Evolutionary conservation across 139 green algal species (phyloP).

Genomic region (Pycnococcus provasolii): DNA sequence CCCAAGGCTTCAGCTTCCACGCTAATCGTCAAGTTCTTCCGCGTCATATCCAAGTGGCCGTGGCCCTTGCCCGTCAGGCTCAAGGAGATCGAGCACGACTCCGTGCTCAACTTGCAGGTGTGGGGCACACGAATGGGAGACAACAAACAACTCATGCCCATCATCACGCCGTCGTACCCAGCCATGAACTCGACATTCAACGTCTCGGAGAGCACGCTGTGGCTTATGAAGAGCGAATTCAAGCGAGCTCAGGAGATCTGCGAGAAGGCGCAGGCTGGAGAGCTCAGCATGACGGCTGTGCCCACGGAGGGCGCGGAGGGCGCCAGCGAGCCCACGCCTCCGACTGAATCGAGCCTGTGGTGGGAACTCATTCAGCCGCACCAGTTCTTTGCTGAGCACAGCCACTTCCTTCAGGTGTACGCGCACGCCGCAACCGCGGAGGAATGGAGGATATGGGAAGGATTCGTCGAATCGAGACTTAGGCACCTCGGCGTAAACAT

Average conservation of each 20-base stretch:
- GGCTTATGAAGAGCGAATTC: conserved; percentile 63
- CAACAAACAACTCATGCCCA: conserved; percentile 83
- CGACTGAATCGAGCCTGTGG: conserved; percentile 37
- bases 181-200: conserved; percentile 91
- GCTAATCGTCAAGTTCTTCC: conserved; percentile 69
- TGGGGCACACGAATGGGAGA: conserved; percentile 63
- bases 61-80: conserved; percentile 79
- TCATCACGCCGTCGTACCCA: conserved; percentile 95
- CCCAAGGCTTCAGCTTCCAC: conserved; percentile 52
- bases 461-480: conserved; percentile 72
- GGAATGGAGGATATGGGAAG: conserved; percentile 70
- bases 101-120: conserved; percentile 38
- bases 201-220: conserved; percentile 67
- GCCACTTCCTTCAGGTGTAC: conserved; percentile 76
- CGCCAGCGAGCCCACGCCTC: neutral
- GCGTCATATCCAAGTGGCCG: conserved; percentile 54
- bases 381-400: conserved; percentile 64
- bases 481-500: conserved; percentile 52
- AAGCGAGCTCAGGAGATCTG: conserved; percentile 43
- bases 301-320: conserved; percentile 13
- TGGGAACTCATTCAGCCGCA: conserved; percentile 50
- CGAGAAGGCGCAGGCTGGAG: neutral
- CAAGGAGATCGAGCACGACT: conserved; percentile 52
- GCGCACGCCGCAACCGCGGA: conserved; percentile 51
- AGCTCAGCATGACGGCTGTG: neutral